A percentile compares a stretch with the other conserved stretches of the same genome.
These are phyloP conservation scores for Colletotrichum filicis DNA, from an alignment of 2,329 filamentous ascomycete genomes.

Conservation along the genomic window DNA sequence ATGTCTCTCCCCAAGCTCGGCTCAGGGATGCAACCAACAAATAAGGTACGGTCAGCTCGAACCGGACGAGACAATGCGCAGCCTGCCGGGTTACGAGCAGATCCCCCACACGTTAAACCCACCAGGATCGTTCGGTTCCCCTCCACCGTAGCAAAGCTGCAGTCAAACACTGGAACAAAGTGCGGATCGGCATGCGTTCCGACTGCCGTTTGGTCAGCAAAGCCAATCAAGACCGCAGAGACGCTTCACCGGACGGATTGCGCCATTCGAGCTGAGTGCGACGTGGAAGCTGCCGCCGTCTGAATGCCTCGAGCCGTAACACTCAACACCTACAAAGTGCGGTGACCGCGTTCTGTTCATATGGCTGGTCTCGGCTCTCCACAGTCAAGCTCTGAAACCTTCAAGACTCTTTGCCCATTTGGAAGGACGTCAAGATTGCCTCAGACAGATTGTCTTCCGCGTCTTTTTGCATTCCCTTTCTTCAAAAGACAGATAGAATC, in stretches of 20 bases:
- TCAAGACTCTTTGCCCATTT: too few species aligned
- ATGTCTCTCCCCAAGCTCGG: background rate
- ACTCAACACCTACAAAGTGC: background rate
- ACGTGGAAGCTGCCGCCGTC: background rate
- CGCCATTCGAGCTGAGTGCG: slow-evolving; percentile 17
- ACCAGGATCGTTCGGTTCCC: background rate
- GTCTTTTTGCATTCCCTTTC: background rate
- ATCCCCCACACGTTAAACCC: slow-evolving; percentile 15
- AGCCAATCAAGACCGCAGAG: slow-evolving; percentile 15
- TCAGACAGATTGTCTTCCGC: background rate
- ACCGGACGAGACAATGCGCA: slow-evolving; percentile 12
- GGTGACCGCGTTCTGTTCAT: slow-evolving; percentile 1
- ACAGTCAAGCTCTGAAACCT: background rate
- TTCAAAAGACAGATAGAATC: background rate
- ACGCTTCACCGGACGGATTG: slow-evolving; percentile 9
- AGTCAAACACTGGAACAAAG: background rate
- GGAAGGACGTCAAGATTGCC: background rate
- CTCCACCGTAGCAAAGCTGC: background rate
- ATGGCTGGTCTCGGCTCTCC: background rate
- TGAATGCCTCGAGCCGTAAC: background rate
- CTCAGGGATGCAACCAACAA: background rate
- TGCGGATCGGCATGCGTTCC: slow-evolving; percentile 23
- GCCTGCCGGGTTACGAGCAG: background rate
- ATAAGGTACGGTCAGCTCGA: background rate
- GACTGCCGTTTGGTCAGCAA: background rate